Conservation (phyloP, 148 eudicot species). For the Silene conica region DNA sequence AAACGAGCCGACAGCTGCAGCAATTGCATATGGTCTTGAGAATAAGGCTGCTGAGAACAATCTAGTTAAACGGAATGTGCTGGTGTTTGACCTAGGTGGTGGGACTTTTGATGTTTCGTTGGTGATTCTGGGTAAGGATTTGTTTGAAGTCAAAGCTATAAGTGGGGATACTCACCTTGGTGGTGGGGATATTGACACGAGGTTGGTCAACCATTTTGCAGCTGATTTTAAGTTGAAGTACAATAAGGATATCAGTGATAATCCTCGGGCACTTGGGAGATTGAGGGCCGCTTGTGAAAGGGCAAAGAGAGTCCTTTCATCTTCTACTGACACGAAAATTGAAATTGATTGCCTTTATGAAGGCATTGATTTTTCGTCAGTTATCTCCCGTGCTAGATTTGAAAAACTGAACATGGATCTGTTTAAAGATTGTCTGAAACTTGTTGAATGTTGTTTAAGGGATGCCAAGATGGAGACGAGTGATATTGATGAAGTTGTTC, state of each 20-base stretch:
- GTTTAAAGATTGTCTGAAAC: constrained; percentile 2
- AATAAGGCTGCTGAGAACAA: neutral
- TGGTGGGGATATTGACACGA: constrained; percentile 5
- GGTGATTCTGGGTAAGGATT: neutral
- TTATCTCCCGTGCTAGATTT: constrained; percentile 10
- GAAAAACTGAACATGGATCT: constrained; percentile 20
- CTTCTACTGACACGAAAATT: neutral
- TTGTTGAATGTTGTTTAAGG: neutral
- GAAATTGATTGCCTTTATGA: constrained; percentile 13
- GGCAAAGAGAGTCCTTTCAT: constrained; percentile 11
- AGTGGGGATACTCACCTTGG: constrained; percentile 17
- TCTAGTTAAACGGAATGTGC: neutral
- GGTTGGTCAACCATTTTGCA: neutral
- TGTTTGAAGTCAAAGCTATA: neutral
- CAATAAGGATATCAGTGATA: neutral
- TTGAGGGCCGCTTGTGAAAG: constrained; percentile 11
- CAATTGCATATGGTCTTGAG: constrained; percentile 7
- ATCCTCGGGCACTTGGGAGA: neutral
- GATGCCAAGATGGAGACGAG: constrained; percentile 4
- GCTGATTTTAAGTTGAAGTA: neutral
- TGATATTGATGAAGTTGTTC: constrained; percentile 11
- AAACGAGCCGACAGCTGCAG: constrained; percentile 25
- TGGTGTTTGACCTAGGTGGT: constrained; percentile 19
- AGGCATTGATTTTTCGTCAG: constrained; percentile 6
- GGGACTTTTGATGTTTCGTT: constrained; percentile 18